phyloP scores from a whole-genome alignment of 805 yeast genomes.

The Starmerella stellata region DNA sequence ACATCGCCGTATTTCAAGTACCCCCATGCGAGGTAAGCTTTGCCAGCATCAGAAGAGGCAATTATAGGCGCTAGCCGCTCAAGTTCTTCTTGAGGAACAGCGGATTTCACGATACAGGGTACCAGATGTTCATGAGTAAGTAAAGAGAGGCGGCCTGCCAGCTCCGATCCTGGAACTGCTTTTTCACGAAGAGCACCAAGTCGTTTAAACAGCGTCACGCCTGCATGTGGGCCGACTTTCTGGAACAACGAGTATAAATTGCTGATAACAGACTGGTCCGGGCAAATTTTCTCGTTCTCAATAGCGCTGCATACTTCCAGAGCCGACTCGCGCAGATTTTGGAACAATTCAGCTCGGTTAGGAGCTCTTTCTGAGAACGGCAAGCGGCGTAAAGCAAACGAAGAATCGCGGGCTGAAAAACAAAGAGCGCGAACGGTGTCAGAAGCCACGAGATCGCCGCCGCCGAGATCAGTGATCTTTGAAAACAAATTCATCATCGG shows the following conservation, averaged over 20 bases:
- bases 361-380: conserved; percentile 5
- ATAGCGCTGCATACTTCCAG: conserved; percentile 10
- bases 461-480: conserved; percentile 2
- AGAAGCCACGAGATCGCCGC: conserved; percentile 1
- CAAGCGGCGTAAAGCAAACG: conserved; percentile 7
- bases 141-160: neutral
- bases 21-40: conserved; percentile 11
- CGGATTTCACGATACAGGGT: conserved; percentile 15
- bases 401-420: conserved; percentile 15
- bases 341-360: conserved; percentile 3
- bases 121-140: conserved; percentile 7
- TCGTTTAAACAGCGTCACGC: conserved; percentile 9
- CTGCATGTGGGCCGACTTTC: conserved; percentile 14
- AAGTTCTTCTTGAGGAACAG: conserved; percentile 7
- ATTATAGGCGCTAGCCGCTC: conserved; percentile 5
- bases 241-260: conserved; percentile 13
- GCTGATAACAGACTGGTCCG: conserved; percentile 3
- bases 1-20: conserved; percentile 5
- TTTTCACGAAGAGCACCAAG: neutral
- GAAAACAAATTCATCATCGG: conserved; percentile 14
- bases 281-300: conserved; percentile 1
- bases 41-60: conserved; percentile 7
- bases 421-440: conserved; percentile 9
- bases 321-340: conserved; percentile 4
- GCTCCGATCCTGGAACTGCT: too few relatives aligned